Evolutionary conservation across 1,284 basidiomycete genomes (phyloP), one percentile per base, ranked within the genome.

Genomic region (Peniophora sp.): DNA sequence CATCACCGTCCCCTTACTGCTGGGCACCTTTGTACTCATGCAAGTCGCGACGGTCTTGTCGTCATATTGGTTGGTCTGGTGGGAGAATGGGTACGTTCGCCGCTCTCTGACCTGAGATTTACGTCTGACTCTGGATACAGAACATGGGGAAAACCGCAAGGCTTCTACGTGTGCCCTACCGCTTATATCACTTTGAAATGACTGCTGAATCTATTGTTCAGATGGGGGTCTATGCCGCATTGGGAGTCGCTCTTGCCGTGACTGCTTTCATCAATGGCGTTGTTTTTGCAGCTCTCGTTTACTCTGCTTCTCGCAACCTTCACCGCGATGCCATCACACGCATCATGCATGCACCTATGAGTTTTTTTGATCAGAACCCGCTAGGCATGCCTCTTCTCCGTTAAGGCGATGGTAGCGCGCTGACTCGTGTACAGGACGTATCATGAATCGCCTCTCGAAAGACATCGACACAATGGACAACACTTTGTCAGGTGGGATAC

Each of bases 391-490:
- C 37, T 27, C n/a, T 27, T 15, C n/a, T 14, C 27, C 18, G 36
- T 43, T 22, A 49, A 47, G 49, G 34, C 48, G 24, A 58, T 42
- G 34, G 24, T 12, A 10, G 49, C 37, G 8, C 47, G n/a, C 22
- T 23, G 17, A 24, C 43, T 48, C 83, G 76, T 93, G 92, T 8
- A 73, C 94, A 12, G 93, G 94, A 12, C 84, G 93, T 18, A 91
- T 95, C 60, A 86, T 92, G 80, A 90, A 92, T 65, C 77, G 88
- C n/a, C 87, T 91, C 65, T 76, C 83, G 1, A 87, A 87, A 66
- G 88, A 95, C 66, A 82, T 93, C 47, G 92, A 96, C 63, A 92
- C 90, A 0, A 76, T 94, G 51, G 93, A 96, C 67, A 94, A 92
- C 61, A 50, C 74, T 46, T 70, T 88, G 12, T 32, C 27, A 5